A percentile compares a stretch with the other conserved stretches of the same genome.
These are phyloP conservation scores for Cutaneotrichosporon dermatis DNA, from an alignment of 1,284 basidiomycete species.

Conservation along the genomic window DNA sequence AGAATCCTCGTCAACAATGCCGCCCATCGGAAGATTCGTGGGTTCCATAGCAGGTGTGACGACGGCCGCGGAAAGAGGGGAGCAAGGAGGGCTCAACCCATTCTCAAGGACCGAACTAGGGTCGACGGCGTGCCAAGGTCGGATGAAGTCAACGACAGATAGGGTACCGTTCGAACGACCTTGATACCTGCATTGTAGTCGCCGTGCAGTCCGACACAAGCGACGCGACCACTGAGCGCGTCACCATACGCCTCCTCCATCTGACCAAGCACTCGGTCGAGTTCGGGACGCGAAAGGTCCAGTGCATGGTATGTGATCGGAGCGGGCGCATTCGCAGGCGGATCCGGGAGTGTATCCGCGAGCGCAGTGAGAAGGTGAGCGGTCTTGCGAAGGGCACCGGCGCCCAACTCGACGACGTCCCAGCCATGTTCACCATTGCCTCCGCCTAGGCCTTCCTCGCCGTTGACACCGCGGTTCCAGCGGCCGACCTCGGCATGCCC, in stretches of 20 bases:
- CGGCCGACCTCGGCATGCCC: conserved; percentile 63
- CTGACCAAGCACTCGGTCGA: conserved; percentile 71
- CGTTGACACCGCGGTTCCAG: conserved; percentile 62
- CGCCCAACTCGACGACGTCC: conserved; percentile 76
- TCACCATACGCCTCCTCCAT: conserved; percentile 64
- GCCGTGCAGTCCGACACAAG: conserved; percentile 77
- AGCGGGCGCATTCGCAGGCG: conserved; percentile 39
- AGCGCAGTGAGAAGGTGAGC: conserved; percentile 77
- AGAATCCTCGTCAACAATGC: conserved; percentile 15
- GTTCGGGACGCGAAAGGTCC: conserved; percentile 81
- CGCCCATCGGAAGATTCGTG: conserved; percentile 19
- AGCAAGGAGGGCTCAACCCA: conserved; percentile 2
- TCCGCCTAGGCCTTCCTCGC: conserved; percentile 50
- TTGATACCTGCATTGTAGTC: conserved; percentile 76
- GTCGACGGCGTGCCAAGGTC: conserved; percentile 2
- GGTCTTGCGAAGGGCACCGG: conserved; percentile 85
- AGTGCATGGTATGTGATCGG: conserved; percentile 86
- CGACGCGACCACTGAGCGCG: conserved; percentile 64
- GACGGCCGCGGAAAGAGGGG: conserved; percentile 18
- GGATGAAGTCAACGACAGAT: conserved; percentile 14
- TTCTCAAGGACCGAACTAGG: neutral
- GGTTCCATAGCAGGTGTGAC: conserved; percentile 23
- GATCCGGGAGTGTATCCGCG: conserved; percentile 51
- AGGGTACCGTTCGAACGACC: conserved; percentile 52
- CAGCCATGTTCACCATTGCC: conserved; percentile 48